Percentiles rank a stretch among this genome's conserved stretches.
Evolutionary conservation across 2,329 filamentous ascomycete species (phyloP).

Genomic region (Aureobasidium sp.): DNA sequence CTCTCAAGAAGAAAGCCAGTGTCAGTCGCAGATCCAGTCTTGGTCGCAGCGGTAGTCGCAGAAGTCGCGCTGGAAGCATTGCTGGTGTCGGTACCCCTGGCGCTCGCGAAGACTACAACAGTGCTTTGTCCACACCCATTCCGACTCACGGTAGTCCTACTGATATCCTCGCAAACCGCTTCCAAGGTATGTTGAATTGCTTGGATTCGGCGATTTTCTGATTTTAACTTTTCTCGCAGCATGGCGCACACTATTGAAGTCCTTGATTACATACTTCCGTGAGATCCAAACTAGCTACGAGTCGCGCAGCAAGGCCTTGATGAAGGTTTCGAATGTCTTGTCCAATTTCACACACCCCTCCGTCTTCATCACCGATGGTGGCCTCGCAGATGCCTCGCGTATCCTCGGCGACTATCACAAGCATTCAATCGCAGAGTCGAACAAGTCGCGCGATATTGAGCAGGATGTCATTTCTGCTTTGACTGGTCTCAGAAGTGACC

Average conservation of each 20-base stretch:
- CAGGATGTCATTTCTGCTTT: slow-evolving; percentile 84
- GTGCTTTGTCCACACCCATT: slow-evolving; percentile 82
- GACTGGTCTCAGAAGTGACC: slow-evolving; percentile 75
- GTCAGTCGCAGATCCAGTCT: slow-evolving; percentile 66
- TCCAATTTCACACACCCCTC: slow-evolving; percentile 71
- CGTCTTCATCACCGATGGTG: slow-evolving; percentile 69
- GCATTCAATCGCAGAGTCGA: slow-evolving; percentile 68
- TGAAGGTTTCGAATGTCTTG: slow-evolving; percentile 76
- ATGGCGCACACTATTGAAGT: slow-evolving; percentile 93
- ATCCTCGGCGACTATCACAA: slow-evolving; percentile 79
- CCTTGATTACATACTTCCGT: slow-evolving; percentile 86
- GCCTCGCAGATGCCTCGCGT: slow-evolving; percentile 79
- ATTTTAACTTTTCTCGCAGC: slow-evolving; percentile 43
- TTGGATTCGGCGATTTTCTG: background rate
- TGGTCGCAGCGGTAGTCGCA: slow-evolving; percentile 70
- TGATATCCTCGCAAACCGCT: slow-evolving; percentile 76
- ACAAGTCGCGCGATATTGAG: slow-evolving; percentile 85
- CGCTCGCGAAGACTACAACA: slow-evolving; percentile 66
- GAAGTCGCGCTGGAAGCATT: slow-evolving; percentile 72
- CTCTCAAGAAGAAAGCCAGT: slow-evolving; percentile 82
- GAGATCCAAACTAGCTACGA: slow-evolving; percentile 90
- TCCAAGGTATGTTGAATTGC: slow-evolving; percentile 59
- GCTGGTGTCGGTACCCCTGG: slow-evolving; percentile 55
- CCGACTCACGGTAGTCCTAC: slow-evolving; percentile 83
- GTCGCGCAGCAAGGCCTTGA: slow-evolving; percentile 68